Evolutionary conservation across 139 green algal species (phyloP).

Genomic region (Chlamydomonas eustigma): DNA sequence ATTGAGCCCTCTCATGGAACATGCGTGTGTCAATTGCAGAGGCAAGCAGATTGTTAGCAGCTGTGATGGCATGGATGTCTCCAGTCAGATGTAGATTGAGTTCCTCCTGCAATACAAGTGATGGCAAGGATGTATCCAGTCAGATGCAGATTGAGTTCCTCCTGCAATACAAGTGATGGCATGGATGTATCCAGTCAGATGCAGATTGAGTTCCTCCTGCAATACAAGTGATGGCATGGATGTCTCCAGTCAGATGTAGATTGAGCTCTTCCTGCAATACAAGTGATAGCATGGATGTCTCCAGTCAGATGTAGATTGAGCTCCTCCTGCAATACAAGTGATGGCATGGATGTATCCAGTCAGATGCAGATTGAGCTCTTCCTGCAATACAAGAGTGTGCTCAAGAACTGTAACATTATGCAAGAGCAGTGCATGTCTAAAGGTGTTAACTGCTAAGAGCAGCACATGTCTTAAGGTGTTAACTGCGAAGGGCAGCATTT

Average conservation of each 20-base stretch:
- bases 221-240: slow-evolving; percentile 55
- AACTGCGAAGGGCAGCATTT: too few relatives aligned
- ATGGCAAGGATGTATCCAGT: slow-evolving; percentile 90
- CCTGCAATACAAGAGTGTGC: too few relatives aligned
- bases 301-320: slow-evolving; percentile 92
- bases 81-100: slow-evolving; percentile 87
- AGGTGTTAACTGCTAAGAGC: too few relatives aligned
- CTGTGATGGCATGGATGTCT: slow-evolving; percentile 97
- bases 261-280: slow-evolving; percentile 57
- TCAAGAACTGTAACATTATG: too few relatives aligned
- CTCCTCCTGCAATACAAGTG: slow-evolving; percentile 39
- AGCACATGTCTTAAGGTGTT: too few relatives aligned
- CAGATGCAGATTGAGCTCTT: slow-evolving; percentile 87
- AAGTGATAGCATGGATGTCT: slow-evolving; percentile 84
- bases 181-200: slow-evolving; percentile 97
- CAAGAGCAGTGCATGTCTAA: too few relatives aligned
- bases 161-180: slow-evolving; percentile 6
- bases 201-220: slow-evolving; percentile 76
- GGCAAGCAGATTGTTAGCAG: slow-evolving; percentile 96
- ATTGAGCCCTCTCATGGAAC: slow-evolving; percentile 93
- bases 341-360: slow-evolving; percentile 98
- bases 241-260: slow-evolving; percentile 95
- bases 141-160: slow-evolving; percentile 87
- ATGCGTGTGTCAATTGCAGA: slow-evolving; percentile 93
- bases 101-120: slow-evolving; percentile 35